Conservation (phyloP, 169 alveolate species). For the Plasmodium coatneyi region DNA sequence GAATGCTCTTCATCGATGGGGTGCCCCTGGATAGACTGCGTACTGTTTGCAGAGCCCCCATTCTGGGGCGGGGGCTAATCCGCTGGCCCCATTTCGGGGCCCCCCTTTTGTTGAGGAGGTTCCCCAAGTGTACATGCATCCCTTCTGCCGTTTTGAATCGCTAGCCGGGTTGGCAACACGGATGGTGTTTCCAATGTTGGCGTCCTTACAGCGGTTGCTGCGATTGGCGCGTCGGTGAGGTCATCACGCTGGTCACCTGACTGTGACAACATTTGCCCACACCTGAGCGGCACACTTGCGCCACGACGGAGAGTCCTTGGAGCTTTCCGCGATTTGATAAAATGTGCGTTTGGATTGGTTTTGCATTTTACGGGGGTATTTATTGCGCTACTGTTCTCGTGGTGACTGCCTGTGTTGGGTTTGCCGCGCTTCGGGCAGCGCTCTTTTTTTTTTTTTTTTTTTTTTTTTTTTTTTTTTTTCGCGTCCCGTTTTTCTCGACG, state of each 20-base stretch:
- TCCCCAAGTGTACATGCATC: neutral
- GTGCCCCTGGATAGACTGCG: neutral
- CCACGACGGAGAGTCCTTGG: neutral
- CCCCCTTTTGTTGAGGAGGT: neutral
- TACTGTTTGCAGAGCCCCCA: neutral
- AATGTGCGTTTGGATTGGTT: neutral
- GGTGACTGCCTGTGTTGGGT: neutral
- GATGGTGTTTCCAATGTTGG: neutral
- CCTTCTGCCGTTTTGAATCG: neutral
- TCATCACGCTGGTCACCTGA: neutral
- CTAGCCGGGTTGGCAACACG: neutral
- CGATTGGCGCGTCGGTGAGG: neutral
- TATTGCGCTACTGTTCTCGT: neutral
- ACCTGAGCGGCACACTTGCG: neutral
- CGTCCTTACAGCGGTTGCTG: neutral
- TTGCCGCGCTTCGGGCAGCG: neutral
- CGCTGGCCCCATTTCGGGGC: neutral
- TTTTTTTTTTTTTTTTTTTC: slow-evolving; percentile 1
- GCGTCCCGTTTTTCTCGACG: neutral
- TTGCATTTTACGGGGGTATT: neutral
- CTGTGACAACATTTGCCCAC: neutral
- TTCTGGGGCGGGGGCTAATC: neutral
- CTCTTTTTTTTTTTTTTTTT: slow-evolving; percentile 1
- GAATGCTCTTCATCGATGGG: neutral
- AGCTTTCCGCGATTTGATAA: neutral